Evolutionary conservation across 305 asterid species (phyloP).

Genomic region (Withania somnifera): DNA sequence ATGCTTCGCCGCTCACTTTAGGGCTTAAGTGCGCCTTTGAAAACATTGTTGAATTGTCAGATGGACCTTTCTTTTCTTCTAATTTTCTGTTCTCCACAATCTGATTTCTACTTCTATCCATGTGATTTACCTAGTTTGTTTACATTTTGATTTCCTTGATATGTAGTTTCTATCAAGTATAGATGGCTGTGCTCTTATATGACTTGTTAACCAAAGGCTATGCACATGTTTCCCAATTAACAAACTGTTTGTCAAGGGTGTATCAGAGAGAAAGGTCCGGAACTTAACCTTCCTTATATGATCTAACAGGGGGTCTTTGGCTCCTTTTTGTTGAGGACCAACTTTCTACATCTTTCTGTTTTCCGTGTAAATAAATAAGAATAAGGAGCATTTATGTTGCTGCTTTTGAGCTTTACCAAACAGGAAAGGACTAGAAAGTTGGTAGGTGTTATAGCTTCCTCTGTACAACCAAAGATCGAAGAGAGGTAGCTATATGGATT

Average conservation of each 20-base stretch:
- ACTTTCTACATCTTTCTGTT: not conserved
- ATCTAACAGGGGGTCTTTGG: not conserved
- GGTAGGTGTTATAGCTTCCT: not conserved
- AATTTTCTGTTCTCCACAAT: not conserved
- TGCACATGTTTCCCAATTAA: not conserved
- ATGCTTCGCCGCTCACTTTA: no score
- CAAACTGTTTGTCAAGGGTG: not conserved
- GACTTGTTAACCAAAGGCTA: not conserved
- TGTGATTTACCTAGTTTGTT: not conserved
- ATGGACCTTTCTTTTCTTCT: not conserved
- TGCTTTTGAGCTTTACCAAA: not conserved
- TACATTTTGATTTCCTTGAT: not conserved
- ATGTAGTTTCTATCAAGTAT: not conserved
- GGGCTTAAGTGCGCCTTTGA: no score
- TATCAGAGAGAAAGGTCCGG: not conserved
- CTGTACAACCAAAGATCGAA: not conserved
- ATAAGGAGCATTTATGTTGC: not conserved
- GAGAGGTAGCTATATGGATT: not conserved
- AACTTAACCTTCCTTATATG: not conserved
- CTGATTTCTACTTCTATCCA: not conserved
- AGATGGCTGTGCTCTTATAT: not conserved
- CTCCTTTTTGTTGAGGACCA: not conserved
- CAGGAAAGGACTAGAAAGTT: not conserved
- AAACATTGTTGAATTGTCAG: not conserved
- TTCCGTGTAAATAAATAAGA: not conserved